Conservation (phyloP, 768 basidiomycete species). For the Tylopilus balloui region DNA sequence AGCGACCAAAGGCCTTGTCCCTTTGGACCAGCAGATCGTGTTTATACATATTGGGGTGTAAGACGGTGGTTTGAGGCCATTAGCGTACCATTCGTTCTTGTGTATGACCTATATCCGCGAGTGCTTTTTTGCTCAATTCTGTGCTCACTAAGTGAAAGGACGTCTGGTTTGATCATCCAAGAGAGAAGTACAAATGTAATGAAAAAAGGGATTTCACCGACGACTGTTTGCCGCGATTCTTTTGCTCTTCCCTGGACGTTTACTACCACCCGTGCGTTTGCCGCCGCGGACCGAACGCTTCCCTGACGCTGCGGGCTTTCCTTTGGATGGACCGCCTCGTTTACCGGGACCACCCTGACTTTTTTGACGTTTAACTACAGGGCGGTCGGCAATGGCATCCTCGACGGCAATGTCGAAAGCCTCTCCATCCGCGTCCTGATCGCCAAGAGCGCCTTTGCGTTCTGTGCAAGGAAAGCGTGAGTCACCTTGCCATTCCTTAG, state of each 20-base stretch:
- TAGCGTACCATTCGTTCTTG: background rate
- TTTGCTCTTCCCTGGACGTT: constrained; percentile 58
- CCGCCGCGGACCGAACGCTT: constrained; percentile 5
- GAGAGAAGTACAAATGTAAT: constrained; percentile 4
- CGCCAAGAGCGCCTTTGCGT: constrained; percentile 77
- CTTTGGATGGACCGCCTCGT: constrained; percentile 33
- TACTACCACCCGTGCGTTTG: constrained; percentile 34
- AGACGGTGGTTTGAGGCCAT: background rate
- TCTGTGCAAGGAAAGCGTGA: constrained; percentile 42
- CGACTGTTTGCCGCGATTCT: constrained; percentile 42
- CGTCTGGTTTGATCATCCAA: background rate
- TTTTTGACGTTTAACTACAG: constrained; percentile 52
- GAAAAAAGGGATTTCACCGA: constrained; percentile 17
- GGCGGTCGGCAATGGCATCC: constrained; percentile 76
- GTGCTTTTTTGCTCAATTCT: background rate
- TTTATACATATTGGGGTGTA: constrained; percentile 23
- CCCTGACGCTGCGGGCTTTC: constrained; percentile 38
- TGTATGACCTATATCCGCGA: too few relatives aligned
- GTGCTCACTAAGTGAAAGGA: background rate
- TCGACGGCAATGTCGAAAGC: constrained; percentile 90
- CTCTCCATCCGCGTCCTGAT: constrained; percentile 46
- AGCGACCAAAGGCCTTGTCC: constrained; percentile 7
- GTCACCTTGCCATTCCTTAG: background rate
- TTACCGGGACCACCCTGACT: constrained; percentile 25
- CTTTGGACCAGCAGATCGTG: constrained; percentile 20